Evolutionary conservation across 768 basidiomycete species (phyloP).

Genomic region (Kondoa subrosea): DNA sequence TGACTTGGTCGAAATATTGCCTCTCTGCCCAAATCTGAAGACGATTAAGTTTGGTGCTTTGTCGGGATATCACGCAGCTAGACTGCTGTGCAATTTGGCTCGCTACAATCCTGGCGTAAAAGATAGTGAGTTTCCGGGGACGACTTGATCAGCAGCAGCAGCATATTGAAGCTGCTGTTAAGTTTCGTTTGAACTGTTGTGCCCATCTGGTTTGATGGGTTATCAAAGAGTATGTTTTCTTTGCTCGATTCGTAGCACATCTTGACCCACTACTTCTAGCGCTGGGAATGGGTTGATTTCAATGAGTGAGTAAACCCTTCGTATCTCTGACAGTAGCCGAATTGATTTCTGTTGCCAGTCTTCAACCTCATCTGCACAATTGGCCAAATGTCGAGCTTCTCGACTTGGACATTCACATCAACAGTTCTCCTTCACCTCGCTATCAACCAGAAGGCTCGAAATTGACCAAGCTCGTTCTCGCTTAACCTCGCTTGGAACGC

Average conservation of each 20-base stretch:
- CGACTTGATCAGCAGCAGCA: neutral
- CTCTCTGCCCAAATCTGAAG: neutral
- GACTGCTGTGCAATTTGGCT: neutral
- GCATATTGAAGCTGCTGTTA: neutral
- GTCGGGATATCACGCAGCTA: neutral
- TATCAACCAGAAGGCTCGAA: neutral
- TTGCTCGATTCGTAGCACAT: too few relatives aligned
- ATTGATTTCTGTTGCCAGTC: neutral
- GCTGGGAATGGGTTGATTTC: neutral
- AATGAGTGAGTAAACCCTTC: too few relatives aligned
- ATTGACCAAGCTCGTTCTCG: neutral
- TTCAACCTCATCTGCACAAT: neutral
- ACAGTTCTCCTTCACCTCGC: neutral
- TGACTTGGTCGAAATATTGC: neutral
- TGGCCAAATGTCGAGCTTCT: neutral
- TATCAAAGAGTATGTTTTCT: too few relatives aligned
- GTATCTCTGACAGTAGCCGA: neutral
- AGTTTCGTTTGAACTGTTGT: neutral
- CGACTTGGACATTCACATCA: neutral
- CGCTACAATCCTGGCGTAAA: neutral
- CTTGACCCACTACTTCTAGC: too few relatives aligned
- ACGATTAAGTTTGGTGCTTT: neutral
- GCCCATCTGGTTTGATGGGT: neutral
- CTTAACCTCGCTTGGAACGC: neutral
- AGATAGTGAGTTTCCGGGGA: neutral